Evolutionary conservation across 2,329 filamentous ascomycete genomes (phyloP).

Genomic region (Fusarium pininemorale): DNA sequence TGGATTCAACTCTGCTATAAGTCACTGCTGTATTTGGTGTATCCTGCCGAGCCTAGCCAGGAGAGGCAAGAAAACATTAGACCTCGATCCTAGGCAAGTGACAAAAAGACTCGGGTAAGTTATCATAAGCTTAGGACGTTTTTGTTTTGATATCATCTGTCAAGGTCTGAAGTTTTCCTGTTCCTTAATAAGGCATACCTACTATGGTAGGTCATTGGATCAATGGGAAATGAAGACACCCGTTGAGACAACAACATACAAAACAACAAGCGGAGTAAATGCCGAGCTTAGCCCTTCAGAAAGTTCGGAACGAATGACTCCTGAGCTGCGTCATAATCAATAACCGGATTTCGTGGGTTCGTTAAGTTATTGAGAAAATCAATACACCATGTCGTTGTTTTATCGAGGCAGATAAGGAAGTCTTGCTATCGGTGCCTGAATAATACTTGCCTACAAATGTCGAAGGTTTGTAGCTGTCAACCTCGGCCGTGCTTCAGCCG

Average conservation of each 20-base stretch:
- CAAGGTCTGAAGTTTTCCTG: not conserved
- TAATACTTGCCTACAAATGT: not conserved
- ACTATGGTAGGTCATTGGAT: slow-evolving; percentile 27
- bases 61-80: not conserved
- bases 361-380: not conserved
- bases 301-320: not conserved
- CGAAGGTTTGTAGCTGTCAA: not conserved
- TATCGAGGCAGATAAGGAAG: not conserved
- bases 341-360: not conserved
- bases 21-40: not conserved
- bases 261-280: not conserved
- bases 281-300: not conserved
- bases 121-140: not conserved
- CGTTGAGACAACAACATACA: not conserved
- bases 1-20: too few species aligned
- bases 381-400: not conserved
- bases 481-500: slow-evolving; percentile 34
- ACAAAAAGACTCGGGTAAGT: not conserved
- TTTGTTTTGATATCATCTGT: not conserved
- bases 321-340: not conserved
- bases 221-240: slow-evolving; percentile 33
- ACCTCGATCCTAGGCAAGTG: not conserved
- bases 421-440: not conserved
- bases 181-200: not conserved
- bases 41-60: slow-evolving; percentile 4